These are phyloP conservation scores for Metarhizium album DNA, from an alignment of 2,329 filamentous ascomycete species.

Conservation along the genomic window DNA sequence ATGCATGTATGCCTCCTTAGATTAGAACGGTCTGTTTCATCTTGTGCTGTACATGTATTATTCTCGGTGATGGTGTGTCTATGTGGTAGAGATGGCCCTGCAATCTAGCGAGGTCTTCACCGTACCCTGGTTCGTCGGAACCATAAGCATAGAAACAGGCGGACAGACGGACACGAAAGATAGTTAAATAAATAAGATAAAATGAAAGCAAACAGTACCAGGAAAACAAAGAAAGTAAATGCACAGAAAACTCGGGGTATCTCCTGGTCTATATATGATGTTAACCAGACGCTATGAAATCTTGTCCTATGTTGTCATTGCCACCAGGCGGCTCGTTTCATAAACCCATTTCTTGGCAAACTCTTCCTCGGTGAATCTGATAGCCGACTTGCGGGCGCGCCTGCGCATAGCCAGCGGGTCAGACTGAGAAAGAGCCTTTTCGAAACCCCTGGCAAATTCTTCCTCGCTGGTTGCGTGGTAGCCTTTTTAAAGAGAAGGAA, in stretches of 20 bases:
- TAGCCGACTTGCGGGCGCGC: slow-evolving; percentile 66
- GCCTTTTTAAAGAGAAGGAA: slow-evolving; percentile 43
- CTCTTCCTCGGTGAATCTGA: slow-evolving; percentile 77
- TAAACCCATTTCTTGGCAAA: slow-evolving; percentile 71
- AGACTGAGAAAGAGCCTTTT: slow-evolving; percentile 60
- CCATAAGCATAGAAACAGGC: no score
- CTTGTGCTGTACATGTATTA: background rate
- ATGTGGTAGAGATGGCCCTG: no score
- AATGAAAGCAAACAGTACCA: no score
- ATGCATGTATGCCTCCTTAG: background rate
- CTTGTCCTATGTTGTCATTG: slow-evolving; percentile 20
- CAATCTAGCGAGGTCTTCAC: no score
- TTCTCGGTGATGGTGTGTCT: background rate
- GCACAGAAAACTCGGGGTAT: slow-evolving; percentile 22
- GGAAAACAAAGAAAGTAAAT: background rate
- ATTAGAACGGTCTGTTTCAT: background rate
- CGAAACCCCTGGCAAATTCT: slow-evolving; percentile 74
- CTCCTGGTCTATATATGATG: slow-evolving; percentile 20
- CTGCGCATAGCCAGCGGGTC: slow-evolving; percentile 65
- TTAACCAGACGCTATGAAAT: slow-evolving; percentile 9
- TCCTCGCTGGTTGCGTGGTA: slow-evolving; percentile 72
- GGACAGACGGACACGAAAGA: no score
- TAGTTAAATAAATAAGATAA: no score
- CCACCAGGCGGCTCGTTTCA: slow-evolving; percentile 64
- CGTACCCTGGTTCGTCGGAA: no score